A percentile compares a stretch with the other conserved stretches of the same genome.
These are phyloP conservation scores for Cercis canadensis DNA, from an alignment of 306 rosid genomes.

Conservation along the genomic window DNA sequence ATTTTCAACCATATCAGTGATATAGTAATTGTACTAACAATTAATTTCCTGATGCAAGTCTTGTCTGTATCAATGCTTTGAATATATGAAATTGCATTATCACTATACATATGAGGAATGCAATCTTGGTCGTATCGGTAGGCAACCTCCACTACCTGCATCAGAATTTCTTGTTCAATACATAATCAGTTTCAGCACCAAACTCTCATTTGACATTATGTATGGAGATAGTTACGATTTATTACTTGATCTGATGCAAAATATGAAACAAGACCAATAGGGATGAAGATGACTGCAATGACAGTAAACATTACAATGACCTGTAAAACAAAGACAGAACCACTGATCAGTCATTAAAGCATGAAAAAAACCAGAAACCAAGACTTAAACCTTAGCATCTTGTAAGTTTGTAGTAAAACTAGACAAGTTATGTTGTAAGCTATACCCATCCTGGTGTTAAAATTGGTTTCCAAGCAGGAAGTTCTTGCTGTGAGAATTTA, in stretches of 20 bases:
- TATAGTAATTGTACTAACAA: constrained; percentile 53
- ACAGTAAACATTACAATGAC: constrained; percentile 43
- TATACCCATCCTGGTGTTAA: constrained; percentile 57
- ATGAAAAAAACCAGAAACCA: constrained; percentile 6
- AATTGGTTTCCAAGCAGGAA: constrained; percentile 57
- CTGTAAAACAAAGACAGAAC: constrained; percentile 23
- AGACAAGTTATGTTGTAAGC: neutral
- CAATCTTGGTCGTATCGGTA: constrained; percentile 67
- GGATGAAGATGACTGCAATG: constrained; percentile 47
- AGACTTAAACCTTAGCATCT: neutral
- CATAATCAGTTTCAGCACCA: constrained; percentile 5
- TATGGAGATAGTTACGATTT: constrained; percentile 19
- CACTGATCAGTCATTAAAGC: neutral
- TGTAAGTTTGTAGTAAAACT: neutral
- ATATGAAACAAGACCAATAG: constrained; percentile 49
- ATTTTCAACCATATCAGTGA: constrained; percentile 4
- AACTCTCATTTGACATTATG: constrained; percentile 5
- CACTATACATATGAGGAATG: constrained; percentile 45
- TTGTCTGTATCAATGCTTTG: constrained; percentile 62
- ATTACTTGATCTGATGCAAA: constrained; percentile 50
- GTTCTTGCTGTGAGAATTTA: constrained; percentile 56
- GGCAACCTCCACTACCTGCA: constrained; percentile 72
- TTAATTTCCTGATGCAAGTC: constrained; percentile 65
- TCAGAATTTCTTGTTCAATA: constrained; percentile 29
- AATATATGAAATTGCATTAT: constrained; percentile 48